phyloP scores from a whole-genome alignment of 345 rosid species.

The Eucalyptus virginea region DNA sequence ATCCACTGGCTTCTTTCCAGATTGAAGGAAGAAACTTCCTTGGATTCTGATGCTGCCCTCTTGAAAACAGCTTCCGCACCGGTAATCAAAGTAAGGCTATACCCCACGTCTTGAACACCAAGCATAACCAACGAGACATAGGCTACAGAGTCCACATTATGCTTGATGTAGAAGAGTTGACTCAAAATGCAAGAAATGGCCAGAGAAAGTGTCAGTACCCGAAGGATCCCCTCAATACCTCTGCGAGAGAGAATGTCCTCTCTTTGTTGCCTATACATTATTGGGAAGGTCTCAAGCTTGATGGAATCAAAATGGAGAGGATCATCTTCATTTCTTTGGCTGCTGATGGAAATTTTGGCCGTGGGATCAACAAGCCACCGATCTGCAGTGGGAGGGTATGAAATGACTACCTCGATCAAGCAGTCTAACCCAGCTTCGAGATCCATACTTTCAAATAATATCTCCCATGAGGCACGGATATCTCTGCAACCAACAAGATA shows the following conservation, averaged over 20 bases:
- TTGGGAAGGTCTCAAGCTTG: conserved; percentile 53
- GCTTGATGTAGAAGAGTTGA: conserved; percentile 49
- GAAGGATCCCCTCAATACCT: conserved; percentile 71
- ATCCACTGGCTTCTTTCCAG: conserved; percentile 62
- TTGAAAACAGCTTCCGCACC: conserved; percentile 79
- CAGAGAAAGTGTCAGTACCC: conserved; percentile 56
- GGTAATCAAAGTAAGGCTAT: conserved; percentile 68
- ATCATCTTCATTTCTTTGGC: conserved; percentile 65
- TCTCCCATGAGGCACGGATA: conserved; percentile 67
- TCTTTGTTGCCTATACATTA: conserved; percentile 64
- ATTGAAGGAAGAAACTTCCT: conserved; percentile 29
- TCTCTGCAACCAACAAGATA: conserved; percentile 89
- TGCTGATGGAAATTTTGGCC: conserved; percentile 52
- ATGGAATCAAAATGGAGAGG: conserved; percentile 45
- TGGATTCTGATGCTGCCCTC: conserved; percentile 31
- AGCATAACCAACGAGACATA: conserved; percentile 78
- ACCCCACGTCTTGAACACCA: conserved; percentile 82
- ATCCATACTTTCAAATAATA: conserved; percentile 63
- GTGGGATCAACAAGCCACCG: conserved; percentile 76
- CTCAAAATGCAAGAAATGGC: conserved; percentile 59
- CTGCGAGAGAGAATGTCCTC: conserved; percentile 75
- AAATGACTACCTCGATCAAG: conserved; percentile 40
- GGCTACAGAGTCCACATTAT: conserved; percentile 27
- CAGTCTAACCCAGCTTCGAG: conserved; percentile 88
- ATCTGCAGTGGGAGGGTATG: conserved; percentile 73